Conservation (phyloP, 1,284 basidiomycete genomes). For the Rugosomyces carneus region DNA sequence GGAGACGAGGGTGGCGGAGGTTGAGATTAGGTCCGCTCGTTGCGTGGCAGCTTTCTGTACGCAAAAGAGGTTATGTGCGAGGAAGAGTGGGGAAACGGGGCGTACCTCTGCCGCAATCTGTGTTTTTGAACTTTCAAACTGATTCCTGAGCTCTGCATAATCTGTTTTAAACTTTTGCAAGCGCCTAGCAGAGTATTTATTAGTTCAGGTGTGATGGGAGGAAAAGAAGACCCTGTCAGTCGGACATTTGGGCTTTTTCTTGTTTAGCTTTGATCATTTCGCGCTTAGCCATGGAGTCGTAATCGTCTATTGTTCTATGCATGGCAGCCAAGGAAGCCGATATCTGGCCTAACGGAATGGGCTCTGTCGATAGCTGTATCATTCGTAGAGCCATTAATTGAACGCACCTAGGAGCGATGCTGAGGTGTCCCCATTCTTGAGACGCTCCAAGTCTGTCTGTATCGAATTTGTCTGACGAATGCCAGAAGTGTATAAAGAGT, state of each 20-base stretch:
- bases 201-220: slow-evolving; percentile 5
- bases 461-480: slow-evolving; percentile 88
- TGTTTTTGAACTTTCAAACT: slow-evolving; percentile 65
- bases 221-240: slow-evolving; percentile 11
- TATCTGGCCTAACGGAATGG: slow-evolving; percentile 74
- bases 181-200: slow-evolving; percentile 43
- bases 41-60: slow-evolving; percentile 49
- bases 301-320: slow-evolving; percentile 90
- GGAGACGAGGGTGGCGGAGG: slow-evolving; percentile 42
- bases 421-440: slow-evolving; percentile 76
- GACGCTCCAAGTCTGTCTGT: slow-evolving; percentile 77
- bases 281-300: slow-evolving; percentile 90
- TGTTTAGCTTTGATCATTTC: slow-evolving; percentile 93
- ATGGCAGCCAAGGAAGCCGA: slow-evolving; percentile 90
- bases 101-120: slow-evolving; percentile 44
- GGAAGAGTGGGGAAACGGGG: slow-evolving; percentile 4
- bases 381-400: background rate
- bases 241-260: slow-evolving; percentile 89
- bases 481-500: slow-evolving; percentile 90
- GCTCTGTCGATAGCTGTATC: slow-evolving; percentile 7
- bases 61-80: slow-evolving; percentile 1
- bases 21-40: slow-evolving; percentile 56
- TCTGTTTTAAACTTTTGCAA: slow-evolving; percentile 79
- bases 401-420: slow-evolving; percentile 76
- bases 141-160: slow-evolving; percentile 62